These are phyloP conservation scores for Breviolum minutum DNA, from an alignment of 73 alveolate genomes.

Conservation along the genomic window DNA sequence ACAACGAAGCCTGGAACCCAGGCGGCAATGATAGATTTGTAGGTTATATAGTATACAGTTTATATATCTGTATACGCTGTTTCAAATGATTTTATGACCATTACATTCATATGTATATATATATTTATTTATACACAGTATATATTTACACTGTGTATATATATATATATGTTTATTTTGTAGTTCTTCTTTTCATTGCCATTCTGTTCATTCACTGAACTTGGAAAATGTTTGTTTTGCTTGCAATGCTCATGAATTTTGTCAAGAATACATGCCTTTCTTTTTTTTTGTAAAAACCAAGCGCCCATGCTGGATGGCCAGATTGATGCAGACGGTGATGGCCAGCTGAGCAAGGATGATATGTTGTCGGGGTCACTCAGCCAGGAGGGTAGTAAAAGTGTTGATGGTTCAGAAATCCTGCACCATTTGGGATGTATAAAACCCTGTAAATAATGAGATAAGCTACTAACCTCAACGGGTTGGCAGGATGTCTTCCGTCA, in stretches of 20 bases:
- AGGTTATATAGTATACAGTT: neutral
- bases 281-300: no score
- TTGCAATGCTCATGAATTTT: neutral
- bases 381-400: neutral
- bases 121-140: no score
- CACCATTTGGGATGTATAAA: no score
- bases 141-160: neutral
- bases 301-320: neutral
- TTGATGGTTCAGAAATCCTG: neutral
- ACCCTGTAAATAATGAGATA: no score
- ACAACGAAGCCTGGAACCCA: no score
- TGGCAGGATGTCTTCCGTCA: no score
- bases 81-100: no score
- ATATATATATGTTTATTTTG: neutral
- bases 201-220: no score
- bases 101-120: no score
- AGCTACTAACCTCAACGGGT: no score
- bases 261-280: neutral
- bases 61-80: no score
- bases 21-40: no score
- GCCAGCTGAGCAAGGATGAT: constrained; percentile 47
- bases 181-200: neutral
- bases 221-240: neutral
- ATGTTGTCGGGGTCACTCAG: neutral
- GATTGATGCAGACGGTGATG: constrained; percentile 85